A percentile compares a stretch with the other conserved stretches of the same genome.
Evolutionary conservation across 306 rosid species (phyloP).

Genomic region (Vigna unguiculata): DNA sequence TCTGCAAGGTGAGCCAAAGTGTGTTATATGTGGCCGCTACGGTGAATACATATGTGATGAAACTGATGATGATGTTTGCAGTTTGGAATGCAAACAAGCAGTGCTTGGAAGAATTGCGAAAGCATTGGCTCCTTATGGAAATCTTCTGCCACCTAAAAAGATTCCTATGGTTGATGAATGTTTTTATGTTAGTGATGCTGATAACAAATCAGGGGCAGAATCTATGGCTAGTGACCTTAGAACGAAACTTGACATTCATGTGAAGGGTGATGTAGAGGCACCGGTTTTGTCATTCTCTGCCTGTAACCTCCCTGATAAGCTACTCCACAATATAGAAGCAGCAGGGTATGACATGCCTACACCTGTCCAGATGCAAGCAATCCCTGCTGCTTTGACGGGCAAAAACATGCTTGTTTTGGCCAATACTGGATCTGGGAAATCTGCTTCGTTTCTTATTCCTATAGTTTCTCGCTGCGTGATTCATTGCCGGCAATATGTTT

Average conservation of each 20-base stretch:
- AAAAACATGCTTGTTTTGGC: slow-evolving; percentile 83
- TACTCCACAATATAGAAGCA: slow-evolving; percentile 74
- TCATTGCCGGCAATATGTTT: slow-evolving; percentile 46
- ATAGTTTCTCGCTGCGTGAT: slow-evolving; percentile 61
- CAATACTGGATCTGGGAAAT: slow-evolving; percentile 84
- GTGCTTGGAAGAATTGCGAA: slow-evolving; percentile 54
- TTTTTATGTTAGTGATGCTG: slow-evolving; percentile 69
- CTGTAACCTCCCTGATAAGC: slow-evolving; percentile 69
- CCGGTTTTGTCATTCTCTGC: slow-evolving; percentile 70
- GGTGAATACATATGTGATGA: slow-evolving; percentile 85
- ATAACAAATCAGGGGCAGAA: slow-evolving; percentile 39
- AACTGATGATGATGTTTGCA: slow-evolving; percentile 87
- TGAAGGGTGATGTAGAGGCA: slow-evolving; percentile 62
- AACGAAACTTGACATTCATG: slow-evolving; percentile 66
- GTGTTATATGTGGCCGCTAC: slow-evolving; percentile 75
- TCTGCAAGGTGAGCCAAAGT: slow-evolving; percentile 76
- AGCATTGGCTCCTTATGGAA: slow-evolving; percentile 32
- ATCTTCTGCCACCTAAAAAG: slow-evolving; percentile 44
- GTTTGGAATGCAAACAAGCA: slow-evolving; percentile 82
- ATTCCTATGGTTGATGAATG: slow-evolving; percentile 75
- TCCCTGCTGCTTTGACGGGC: slow-evolving; percentile 74
- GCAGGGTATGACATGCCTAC: slow-evolving; percentile 86
- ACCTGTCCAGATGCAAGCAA: slow-evolving; percentile 93
- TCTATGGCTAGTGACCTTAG: slow-evolving; percentile 55
- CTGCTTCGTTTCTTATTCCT: slow-evolving; percentile 80